Evolutionary conservation across 768 basidiomycete genomes (phyloP), one percentile per base, ranked within the genome.

Genomic region (Naganishia antarctica): DNA sequence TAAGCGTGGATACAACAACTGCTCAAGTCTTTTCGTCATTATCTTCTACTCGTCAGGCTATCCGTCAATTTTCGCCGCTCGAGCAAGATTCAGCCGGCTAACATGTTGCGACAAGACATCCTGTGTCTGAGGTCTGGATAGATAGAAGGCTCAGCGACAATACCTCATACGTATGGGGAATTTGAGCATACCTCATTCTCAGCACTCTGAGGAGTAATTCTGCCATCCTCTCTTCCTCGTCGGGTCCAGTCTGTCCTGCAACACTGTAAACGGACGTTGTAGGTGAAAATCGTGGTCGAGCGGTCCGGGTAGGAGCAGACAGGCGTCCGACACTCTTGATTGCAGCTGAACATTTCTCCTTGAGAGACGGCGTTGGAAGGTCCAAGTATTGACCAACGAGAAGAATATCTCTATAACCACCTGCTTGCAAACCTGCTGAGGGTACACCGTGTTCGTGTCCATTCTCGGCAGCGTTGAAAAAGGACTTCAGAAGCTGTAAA

Each of bases 381-480:
- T 78, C 76, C 18, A 76, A 64, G 51, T 76, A 76, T 57, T 78
- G 74, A 7, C 74, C 76, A 6, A 76, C 57, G 63, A 74, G 70
- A 63, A 78, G 65, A 26, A 78, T 59, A 58, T 78, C 76, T 31
- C 70, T 69, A 66, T 76, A 78, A 11, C 57, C 61, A 8, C 73
- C 73, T 11, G 50, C 46, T 47, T 76, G 74, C 2, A 78, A 65
- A 45, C 50, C 45, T 7, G 41, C 18, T 44, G 73, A 28, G 0
- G 74, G 74, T 6, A 78, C 71, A 29, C 76, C 76, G 63, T 78
- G 70, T 63, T 78, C 76, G 3, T 68, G 49, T 3, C 70, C 70
- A 37, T 68, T 37, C 48, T 78, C 76, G 3, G 59, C 47, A 28
- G 76, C 76, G 65, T 78, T 78, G 68, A 75, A 78, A 67, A 76